phyloP scores from a whole-genome alignment of 163 green algal genomes.

The Chlamydomonas reinhardtii region DNA sequence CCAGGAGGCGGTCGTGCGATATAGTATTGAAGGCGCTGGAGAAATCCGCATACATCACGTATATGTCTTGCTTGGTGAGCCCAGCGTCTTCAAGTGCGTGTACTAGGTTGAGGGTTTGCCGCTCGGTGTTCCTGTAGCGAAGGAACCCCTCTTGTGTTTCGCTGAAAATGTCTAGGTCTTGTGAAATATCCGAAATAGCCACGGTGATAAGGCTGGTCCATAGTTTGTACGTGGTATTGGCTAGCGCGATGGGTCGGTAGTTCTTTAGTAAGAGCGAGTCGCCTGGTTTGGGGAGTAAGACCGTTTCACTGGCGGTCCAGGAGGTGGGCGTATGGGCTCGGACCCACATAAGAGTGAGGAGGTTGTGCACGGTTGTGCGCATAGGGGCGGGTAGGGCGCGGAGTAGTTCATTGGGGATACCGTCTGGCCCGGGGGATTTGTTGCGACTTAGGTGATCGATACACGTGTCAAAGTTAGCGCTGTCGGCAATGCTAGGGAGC shows the following conservation, averaged over 20 bases:
- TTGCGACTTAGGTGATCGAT: slow-evolving; percentile 2
- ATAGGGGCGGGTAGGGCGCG: slow-evolving; percentile 19
- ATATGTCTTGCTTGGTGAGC: slow-evolving; percentile 31
- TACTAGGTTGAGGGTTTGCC: slow-evolving; percentile 29
- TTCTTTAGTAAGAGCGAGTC: slow-evolving; percentile 35
- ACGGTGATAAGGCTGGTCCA: slow-evolving; percentile 49
- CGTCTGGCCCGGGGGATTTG: slow-evolving; percentile 50
- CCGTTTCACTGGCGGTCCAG: slow-evolving; percentile 53
- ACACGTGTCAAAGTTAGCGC: neutral
- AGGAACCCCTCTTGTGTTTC: slow-evolving; percentile 52
- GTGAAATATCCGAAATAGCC: slow-evolving; percentile 10
- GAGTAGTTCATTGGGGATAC: slow-evolving; percentile 53
- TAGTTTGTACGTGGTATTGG: slow-evolving; percentile 53
- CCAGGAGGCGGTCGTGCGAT: slow-evolving; percentile 61
- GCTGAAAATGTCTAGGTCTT: slow-evolving; percentile 15
- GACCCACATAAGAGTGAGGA: slow-evolving; percentile 53
- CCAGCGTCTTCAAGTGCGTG: slow-evolving; percentile 50
- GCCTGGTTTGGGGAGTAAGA: slow-evolving; percentile 54
- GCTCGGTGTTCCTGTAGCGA: slow-evolving; percentile 1
- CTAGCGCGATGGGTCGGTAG: slow-evolving; percentile 49
- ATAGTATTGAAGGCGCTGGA: slow-evolving; percentile 65
- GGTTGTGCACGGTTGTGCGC: neutral
- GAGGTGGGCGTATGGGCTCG: slow-evolving; percentile 28
- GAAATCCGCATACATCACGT: slow-evolving; percentile 50
- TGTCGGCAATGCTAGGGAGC: neutral